Evolutionary conservation across 1,139 yeast species (phyloP).

Genomic region (Geotrichum fermentans): DNA sequence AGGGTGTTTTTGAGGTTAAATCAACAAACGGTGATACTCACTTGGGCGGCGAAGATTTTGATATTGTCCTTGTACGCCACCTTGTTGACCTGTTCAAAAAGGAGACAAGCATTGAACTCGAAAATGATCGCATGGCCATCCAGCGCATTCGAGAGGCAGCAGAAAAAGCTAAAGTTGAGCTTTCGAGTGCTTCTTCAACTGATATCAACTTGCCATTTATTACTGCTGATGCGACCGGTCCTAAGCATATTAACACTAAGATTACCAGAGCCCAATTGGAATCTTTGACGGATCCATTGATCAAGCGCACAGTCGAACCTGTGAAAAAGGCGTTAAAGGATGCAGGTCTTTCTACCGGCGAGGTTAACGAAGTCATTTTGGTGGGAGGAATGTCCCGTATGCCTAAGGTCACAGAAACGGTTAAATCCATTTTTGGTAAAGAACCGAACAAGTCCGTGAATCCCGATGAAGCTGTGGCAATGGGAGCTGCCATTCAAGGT

Average conservation of each 20-base stretch:
- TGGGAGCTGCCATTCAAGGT: conserved; percentile 99
- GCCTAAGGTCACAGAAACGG: conserved; percentile 99
- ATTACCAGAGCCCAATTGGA: conserved; percentile 91
- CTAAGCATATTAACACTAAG: conserved; percentile 95
- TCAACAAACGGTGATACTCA: conserved; percentile 87
- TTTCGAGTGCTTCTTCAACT: conserved; percentile 88
- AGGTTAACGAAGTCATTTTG: conserved; percentile 87
- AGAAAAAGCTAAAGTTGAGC: conserved; percentile 98
- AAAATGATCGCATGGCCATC: conserved; percentile 94
- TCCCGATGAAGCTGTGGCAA: conserved; percentile 99
- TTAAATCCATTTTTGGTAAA: conserved; percentile 83
- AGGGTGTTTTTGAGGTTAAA: conserved; percentile 83
- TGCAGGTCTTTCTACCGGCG: conserved; percentile 80
- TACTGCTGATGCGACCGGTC: conserved; percentile 92
- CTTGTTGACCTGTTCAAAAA: conserved; percentile 89
- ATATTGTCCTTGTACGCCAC: conserved; percentile 80
- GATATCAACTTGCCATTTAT: conserved; percentile 96
- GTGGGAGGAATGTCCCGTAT: conserved; percentile 99
- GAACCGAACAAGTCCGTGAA: conserved; percentile 98
- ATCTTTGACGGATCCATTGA: conserved; percentile 80
- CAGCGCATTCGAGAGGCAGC: conserved; percentile 99
- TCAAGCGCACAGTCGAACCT: conserved; percentile 93
- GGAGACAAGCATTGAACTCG: conserved; percentile 84
- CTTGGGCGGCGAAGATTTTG: conserved; percentile 78
- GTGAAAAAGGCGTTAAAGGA: conserved; percentile 98